Percentiles rank a stretch among this genome's conserved stretches.
Conservation (phyloP, 805 yeast genomes). For the Candida ortonii region DNA sequence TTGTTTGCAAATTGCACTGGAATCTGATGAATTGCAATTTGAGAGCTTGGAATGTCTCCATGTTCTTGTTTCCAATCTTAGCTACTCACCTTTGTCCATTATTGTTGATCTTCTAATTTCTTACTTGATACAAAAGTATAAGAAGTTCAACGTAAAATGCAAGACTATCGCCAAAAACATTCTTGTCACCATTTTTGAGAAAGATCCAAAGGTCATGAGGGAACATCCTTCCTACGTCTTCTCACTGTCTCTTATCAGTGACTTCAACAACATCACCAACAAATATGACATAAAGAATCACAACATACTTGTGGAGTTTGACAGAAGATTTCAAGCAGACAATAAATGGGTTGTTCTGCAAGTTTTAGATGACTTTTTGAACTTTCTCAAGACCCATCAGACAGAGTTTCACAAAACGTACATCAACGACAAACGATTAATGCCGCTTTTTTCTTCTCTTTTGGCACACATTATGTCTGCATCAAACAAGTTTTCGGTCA, state of each 20-base stretch:
- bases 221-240: slow-evolving; percentile 52
- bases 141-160: slow-evolving; percentile 45
- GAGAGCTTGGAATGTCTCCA: slow-evolving; percentile 70
- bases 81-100: slow-evolving; percentile 54
- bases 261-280: slow-evolving; percentile 28
- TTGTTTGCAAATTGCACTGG: slow-evolving; percentile 77
- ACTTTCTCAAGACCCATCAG: slow-evolving; percentile 51
- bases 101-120: slow-evolving; percentile 74
- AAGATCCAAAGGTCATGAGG: slow-evolving; percentile 33
- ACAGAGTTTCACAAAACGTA: slow-evolving; percentile 44
- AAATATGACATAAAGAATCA: slow-evolving; percentile 21
- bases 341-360: slow-evolving; percentile 72
- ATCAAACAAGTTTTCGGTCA: slow-evolving; percentile 51
- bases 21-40: slow-evolving; percentile 54
- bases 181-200: slow-evolving; percentile 36
- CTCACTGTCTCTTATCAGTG: slow-evolving; percentile 47
- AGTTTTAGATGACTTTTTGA: slow-evolving; percentile 60
- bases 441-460: slow-evolving; percentile 40
- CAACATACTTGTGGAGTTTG: slow-evolving; percentile 48
- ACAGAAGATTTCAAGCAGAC: slow-evolving; percentile 55
- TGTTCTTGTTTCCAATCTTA: slow-evolving; percentile 54
- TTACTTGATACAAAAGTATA: slow-evolving; percentile 67
- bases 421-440: slow-evolving; percentile 35
- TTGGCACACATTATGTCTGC: slow-evolving; percentile 54
- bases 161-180: slow-evolving; percentile 52